Percentiles rank a stretch among this genome's conserved stretches.
Conservation (phyloP, 2,329 filamentous ascomycete species). For the Penicillium digitatum region DNA sequence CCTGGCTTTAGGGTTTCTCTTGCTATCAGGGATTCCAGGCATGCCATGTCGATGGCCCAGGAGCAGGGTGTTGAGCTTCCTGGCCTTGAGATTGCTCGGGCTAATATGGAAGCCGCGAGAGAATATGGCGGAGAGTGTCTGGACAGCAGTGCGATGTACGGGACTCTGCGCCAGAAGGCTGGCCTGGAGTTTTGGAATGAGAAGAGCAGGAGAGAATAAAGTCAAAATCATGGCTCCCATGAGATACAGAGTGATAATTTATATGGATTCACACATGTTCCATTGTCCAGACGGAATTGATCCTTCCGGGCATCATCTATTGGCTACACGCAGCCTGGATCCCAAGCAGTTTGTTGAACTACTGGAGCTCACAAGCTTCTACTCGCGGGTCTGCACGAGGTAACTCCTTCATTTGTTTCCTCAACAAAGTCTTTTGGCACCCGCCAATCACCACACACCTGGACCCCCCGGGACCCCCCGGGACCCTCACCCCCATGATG, state of each 20-base stretch:
- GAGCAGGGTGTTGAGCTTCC: constrained; percentile 33
- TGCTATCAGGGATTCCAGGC: constrained; percentile 38
- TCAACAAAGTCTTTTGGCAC: too few relatives aligned
- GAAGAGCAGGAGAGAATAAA: constrained; percentile 31
- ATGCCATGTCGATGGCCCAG: constrained; percentile 34
- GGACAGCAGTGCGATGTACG: constrained; percentile 41
- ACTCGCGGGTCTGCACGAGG: too few relatives aligned
- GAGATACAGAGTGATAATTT: neutral
- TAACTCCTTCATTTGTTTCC: too few relatives aligned
- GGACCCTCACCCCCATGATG: too few relatives aligned
- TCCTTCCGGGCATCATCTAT: neutral
- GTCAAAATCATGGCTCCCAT: neutral
- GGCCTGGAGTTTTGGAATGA: constrained; percentile 40
- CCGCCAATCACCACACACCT: too few relatives aligned
- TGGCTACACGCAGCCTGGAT: neutral
- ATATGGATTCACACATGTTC: neutral
- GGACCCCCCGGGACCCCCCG: too few relatives aligned
- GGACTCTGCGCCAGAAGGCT: constrained; percentile 34
- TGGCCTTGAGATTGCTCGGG: constrained; percentile 32
- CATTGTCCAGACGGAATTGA: neutral
- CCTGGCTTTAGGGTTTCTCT: constrained; percentile 39
- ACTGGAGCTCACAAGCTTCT: too few relatives aligned
- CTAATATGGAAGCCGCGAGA: constrained; percentile 36
- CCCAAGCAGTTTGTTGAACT: too few relatives aligned
- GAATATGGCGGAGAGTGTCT: constrained; percentile 38